These are phyloP conservation scores for Heterobasidion parviporum DNA, from an alignment of 1,284 basidiomycete species.

Conservation along the genomic window DNA sequence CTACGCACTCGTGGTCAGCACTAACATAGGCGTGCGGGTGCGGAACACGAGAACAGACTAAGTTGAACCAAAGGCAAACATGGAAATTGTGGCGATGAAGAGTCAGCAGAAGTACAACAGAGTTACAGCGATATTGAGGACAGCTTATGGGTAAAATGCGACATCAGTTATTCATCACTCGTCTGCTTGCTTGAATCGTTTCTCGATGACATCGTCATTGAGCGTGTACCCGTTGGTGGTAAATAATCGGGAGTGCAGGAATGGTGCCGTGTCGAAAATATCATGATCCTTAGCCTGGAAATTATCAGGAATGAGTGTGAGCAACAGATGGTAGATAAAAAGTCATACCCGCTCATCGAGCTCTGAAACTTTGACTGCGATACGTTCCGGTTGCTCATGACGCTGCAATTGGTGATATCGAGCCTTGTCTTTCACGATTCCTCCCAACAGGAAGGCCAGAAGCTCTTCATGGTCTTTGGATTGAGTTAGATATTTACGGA, in stretches of 20 bases:
- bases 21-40: too few species aligned
- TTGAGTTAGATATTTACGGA: slow-evolving; percentile 95
- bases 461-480: slow-evolving; percentile 94
- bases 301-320: neutral
- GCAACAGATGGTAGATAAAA: neutral
- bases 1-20: too few species aligned
- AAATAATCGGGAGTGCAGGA: slow-evolving; percentile 83
- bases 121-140: too few species aligned
- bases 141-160: neutral
- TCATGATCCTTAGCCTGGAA: slow-evolving; percentile 87
- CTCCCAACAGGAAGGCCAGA: slow-evolving; percentile 89
- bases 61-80: neutral
- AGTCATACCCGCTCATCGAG: slow-evolving; percentile 74
- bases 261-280: slow-evolving; percentile 84
- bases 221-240: slow-evolving; percentile 84
- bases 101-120: too few species aligned
- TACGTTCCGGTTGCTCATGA: slow-evolving; percentile 68
- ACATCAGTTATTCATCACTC: neutral
- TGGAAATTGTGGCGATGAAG: neutral
- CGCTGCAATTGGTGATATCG: slow-evolving; percentile 73
- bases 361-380: slow-evolving; percentile 70
- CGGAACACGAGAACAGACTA: too few species aligned
- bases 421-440: slow-evolving; percentile 92
- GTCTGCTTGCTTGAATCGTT: slow-evolving; percentile 42
- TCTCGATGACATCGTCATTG: slow-evolving; percentile 58